A percentile compares a stretch with the other conserved stretches of the same genome.
phyloP scores from a whole-genome alignment of 176 grass and related monocot genomes.

The Phoenix dactylifera region DNA sequence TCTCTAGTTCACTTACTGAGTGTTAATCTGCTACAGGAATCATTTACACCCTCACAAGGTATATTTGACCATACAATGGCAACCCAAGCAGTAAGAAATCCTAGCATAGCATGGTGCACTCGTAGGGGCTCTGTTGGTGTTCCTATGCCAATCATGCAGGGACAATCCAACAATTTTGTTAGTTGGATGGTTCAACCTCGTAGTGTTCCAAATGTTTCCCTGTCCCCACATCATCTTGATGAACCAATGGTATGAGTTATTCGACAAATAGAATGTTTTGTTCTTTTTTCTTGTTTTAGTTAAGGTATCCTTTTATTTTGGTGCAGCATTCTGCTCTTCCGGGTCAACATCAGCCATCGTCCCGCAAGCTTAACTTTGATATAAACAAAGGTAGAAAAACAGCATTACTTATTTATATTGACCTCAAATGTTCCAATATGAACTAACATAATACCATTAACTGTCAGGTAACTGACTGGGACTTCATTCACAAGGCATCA shows the following conservation, averaged over 20 bases:
- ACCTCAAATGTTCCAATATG: conserved; percentile 2
- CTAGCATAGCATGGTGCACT: conserved; percentile 25
- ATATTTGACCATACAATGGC: conserved; percentile 27
- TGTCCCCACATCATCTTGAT: conserved; percentile 10
- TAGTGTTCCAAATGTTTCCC: conserved; percentile 15
- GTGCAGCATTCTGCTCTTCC: conserved; percentile 19
- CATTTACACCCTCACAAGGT: conserved; percentile 23
- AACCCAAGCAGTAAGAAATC: conserved; percentile 21
- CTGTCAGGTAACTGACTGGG: conserved; percentile 15
- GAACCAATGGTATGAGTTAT: conserved; percentile 15
- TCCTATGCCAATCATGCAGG: conserved; percentile 13
- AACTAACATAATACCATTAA: conserved; percentile 3
- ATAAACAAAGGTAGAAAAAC: conserved; percentile 34
- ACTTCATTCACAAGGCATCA: no score
- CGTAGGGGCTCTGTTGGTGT: conserved; percentile 10
- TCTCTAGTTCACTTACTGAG: conserved; percentile 1
- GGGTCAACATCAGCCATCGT: conserved; percentile 19
- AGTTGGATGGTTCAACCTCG: conserved; percentile 30
- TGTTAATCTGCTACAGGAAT: conserved; percentile 24
- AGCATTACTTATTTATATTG: neutral
- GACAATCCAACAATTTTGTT: conserved; percentile 26
- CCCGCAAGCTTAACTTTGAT: conserved; percentile 32
- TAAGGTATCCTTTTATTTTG: neutral
- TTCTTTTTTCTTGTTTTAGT: conserved; percentile 2
- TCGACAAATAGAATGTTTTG: neutral